Percentiles rank a stretch among this genome's conserved stretches.
Conservation (phyloP, 2,329 filamentous ascomycete species). For the Biscogniauxia marginata region DNA sequence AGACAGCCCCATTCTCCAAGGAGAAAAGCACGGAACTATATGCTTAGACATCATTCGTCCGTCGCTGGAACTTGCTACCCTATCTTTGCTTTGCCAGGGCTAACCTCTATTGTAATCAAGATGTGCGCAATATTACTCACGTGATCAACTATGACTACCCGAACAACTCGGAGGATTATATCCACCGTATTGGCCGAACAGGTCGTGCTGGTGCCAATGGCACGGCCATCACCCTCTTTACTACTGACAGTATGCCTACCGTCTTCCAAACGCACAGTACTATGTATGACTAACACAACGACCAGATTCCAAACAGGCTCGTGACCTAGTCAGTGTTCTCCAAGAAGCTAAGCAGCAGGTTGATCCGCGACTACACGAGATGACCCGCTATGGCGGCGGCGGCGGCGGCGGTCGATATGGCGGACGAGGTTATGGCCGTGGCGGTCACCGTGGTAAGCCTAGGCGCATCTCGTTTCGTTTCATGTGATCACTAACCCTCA, state of each 20-base stretch:
- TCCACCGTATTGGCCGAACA: conserved; percentile 94
- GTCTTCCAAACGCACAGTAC: neutral
- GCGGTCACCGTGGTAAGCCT: conserved; percentile 45
- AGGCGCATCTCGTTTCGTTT: neutral
- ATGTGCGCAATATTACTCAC: conserved; percentile 99
- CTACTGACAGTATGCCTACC: conserved; percentile 86
- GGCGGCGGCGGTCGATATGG: conserved; percentile 74
- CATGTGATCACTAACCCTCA: conserved; percentile 8
- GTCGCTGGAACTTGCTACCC: conserved; percentile 64
- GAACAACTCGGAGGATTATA: conserved; percentile 98
- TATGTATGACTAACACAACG: conserved; percentile 36
- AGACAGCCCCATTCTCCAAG: conserved; percentile 59
- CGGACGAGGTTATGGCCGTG: conserved; percentile 65
- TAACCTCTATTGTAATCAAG: conserved; percentile 77
- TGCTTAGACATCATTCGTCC: conserved; percentile 47
- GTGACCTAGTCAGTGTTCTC: conserved; percentile 90
- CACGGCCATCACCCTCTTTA: conserved; percentile 98
- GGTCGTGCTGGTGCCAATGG: conserved; percentile 91
- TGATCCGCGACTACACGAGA: conserved; percentile 92
- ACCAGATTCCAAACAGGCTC: conserved; percentile 86
- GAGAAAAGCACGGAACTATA: conserved; percentile 54
- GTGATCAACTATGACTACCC: conserved; percentile 99
- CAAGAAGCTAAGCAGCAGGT: conserved; percentile 97
- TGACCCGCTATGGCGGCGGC: conserved; percentile 88
- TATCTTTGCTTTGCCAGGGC: conserved; percentile 60